Percentiles rank a stretch among this genome's conserved stretches.
phyloP scores from a whole-genome alignment of 306 rosid genomes.

The Sicyos edulis region DNA sequence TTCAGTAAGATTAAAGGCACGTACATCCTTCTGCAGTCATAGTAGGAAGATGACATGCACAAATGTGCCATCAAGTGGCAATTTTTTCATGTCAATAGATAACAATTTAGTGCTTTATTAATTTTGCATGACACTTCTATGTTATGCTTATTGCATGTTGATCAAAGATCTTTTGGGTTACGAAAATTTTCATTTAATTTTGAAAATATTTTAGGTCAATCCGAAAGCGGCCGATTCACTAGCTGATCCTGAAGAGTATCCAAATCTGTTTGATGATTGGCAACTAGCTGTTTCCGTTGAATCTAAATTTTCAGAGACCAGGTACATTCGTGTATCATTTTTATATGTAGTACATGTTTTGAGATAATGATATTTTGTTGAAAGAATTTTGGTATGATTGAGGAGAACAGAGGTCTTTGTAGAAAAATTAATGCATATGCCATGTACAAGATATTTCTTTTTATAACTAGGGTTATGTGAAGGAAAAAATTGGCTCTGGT shows the following conservation, averaged over 20 bases:
- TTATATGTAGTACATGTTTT: neutral
- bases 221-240: constrained; percentile 90
- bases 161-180: neutral
- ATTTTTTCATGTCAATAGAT: neutral
- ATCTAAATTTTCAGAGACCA: constrained; percentile 54
- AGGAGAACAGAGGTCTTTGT: neutral
- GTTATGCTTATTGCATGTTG: neutral
- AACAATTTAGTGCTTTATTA: neutral
- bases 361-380: neutral
- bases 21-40: neutral
- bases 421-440: neutral
- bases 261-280: constrained; percentile 96
- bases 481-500: neutral
- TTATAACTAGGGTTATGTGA: neutral
- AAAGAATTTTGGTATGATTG: neutral
- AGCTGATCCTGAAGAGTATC: constrained; percentile 98
- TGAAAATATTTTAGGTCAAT: constrained; percentile 49
- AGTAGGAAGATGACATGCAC: neutral
- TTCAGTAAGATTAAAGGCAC: neutral
- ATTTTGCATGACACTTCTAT: neutral
- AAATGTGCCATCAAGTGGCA: neutral
- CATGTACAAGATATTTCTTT: neutral
- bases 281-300: constrained; percentile 81
- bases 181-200: constrained; percentile 9
- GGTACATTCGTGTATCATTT: constrained; percentile 33